Evolutionary conservation across 2,329 filamentous ascomycete genomes (phyloP), one percentile per base, ranked within the genome.

Genomic region (Pseudogymnoascus sp.): DNA sequence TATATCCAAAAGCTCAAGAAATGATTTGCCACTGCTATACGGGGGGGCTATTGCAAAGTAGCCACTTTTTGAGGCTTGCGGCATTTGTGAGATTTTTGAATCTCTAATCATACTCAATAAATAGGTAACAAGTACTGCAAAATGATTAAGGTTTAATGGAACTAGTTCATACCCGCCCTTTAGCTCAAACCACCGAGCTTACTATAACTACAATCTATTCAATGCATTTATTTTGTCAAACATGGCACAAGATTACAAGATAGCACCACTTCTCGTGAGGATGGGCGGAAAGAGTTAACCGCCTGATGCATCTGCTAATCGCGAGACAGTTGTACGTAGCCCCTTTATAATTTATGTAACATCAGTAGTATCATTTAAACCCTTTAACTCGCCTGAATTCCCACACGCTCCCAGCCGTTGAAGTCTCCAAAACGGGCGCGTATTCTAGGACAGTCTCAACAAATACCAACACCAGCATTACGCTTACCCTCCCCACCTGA

Each of bases 371-470:
- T 55, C 62, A 67, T 42, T 61, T 65, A 21, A 67, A 67, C 25
- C 60, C 64, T 31, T 60, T 65, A 13, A 65, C 62, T 9, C 61
- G 68, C 65, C 66, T 72, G 39, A 76, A 73, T 60, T 71, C 65
- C 73, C 13, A 71, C 31, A 60, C 73, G 68, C 61, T 68, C 69
- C 61, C 73, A 65, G 42, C 73, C 72, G 29, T 64, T 64, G 70
- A 74, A 74, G 10, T 64, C 59, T 18, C 64, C 58, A 2, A 62
- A 67, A 78, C 66, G 15, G 65, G 67, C 60, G 73, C 67, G 64
- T 82, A 82, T 0, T 79, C 79, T 61, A 82, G 69, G 1, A 79
- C 72, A 4, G 75, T 74, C 62, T 82, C 79, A 0, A 82, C 71
- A 6, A 82, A 68, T 0, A 75, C 72, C 18, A 81, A 68, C 9